A percentile compares a stretch with the other conserved stretches of the same genome.
phyloP scores from a whole-genome alignment of 352 stramenopile species.

The Globisporangium spiculum region DNA sequence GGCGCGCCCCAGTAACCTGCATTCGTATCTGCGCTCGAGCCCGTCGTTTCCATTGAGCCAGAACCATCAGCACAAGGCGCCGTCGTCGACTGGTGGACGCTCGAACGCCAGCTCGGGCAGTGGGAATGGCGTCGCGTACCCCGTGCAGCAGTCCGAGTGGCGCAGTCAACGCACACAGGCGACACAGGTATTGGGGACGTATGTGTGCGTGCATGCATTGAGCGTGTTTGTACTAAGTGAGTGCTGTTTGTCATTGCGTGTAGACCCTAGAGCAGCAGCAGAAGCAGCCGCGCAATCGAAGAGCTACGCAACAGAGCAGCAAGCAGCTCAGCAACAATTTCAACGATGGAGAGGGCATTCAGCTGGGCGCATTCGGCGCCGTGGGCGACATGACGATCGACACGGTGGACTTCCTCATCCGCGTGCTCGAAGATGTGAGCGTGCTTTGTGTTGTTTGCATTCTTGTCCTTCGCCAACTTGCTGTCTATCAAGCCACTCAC shows the following conservation, averaged over 20 bases:
- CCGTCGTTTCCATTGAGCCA: constrained; percentile 32
- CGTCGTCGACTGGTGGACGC: constrained; percentile 11
- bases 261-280: neutral
- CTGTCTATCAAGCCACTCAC: neutral
- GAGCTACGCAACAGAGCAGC: neutral
- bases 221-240: neutral
- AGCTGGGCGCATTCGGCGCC: constrained; percentile 41
- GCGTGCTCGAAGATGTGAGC: constrained; percentile 59
- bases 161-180: constrained; percentile 22
- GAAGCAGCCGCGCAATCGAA: neutral
- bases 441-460: neutral
- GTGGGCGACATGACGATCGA: constrained; percentile 53
- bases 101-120: neutral
- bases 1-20: constrained; percentile 46
- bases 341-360: constrained; percentile 9
- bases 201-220: neutral
- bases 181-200: constrained; percentile 24
- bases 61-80: constrained; percentile 17
- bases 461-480: neutral
- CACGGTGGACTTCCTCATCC: constrained; percentile 69
- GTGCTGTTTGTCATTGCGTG: neutral
- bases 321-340: neutral
- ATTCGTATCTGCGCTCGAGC: constrained; percentile 29
- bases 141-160: constrained; percentile 1
- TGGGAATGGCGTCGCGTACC: neutral